These are phyloP conservation scores for Fraxinus xanthoxyloides DNA, from an alignment of 305 asterid genomes.

Conservation along the genomic window DNA sequence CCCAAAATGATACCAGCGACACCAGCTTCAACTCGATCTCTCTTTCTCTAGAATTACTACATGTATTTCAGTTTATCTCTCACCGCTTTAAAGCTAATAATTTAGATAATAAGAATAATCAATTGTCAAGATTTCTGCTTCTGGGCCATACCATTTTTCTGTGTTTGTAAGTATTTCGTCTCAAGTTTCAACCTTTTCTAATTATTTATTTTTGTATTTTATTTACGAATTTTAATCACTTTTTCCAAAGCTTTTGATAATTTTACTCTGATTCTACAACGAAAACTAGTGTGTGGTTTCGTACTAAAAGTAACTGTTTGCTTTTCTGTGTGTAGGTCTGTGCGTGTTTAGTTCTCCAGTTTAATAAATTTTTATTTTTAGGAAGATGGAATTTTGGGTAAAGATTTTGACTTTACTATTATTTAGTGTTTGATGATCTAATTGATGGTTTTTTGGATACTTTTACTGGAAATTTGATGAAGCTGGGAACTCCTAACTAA, in stretches of 20 bases:
- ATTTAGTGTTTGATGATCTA: background rate
- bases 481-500: background rate
- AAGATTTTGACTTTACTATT: background rate
- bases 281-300: background rate
- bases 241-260: background rate
- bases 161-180: background rate
- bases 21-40: background rate
- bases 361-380: background rate
- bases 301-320: background rate
- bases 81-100: background rate
- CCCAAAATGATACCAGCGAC: background rate
- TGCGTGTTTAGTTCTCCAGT: background rate
- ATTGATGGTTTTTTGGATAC: constrained; percentile 5
- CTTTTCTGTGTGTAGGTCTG: background rate
- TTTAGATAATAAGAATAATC: background rate
- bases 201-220: background rate
- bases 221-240: background rate
- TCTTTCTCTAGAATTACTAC: background rate
- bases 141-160: background rate
- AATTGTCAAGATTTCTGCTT: background rate
- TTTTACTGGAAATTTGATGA: constrained; percentile 12
- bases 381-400: background rate
- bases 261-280: constrained; percentile 6
- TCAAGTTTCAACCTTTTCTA: background rate
- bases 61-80: background rate